A percentile compares a stretch with the other conserved stretches of the same genome.
phyloP scores from a whole-genome alignment of 2,329 filamentous ascomycete genomes.

The Purpureocillium lavendulum region DNA sequence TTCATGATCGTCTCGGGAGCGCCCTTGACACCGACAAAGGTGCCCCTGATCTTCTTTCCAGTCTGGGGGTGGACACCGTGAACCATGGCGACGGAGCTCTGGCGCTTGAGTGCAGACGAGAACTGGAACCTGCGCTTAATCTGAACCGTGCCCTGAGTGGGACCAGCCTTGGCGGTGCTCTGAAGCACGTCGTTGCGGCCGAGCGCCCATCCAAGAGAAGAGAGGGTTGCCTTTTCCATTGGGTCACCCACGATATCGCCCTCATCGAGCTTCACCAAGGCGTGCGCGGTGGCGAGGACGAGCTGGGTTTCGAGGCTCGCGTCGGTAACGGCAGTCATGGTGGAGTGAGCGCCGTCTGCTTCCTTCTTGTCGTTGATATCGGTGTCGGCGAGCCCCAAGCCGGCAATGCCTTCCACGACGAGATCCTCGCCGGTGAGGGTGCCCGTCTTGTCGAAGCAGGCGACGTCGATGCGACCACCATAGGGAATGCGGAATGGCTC shows the following conservation, averaged over 20 bases:
- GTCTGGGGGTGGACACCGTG: conserved; percentile 62
- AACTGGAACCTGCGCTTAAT: conserved; percentile 98
- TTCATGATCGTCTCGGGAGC: conserved; percentile 94
- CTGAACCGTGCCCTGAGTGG: conserved; percentile 64
- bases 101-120: conserved; percentile 89
- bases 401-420: conserved; percentile 93
- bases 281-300: conserved; percentile 90
- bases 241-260: conserved; percentile 96
- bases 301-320: conserved; percentile 77
- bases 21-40: conserved; percentile 93
- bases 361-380: conserved; percentile 59
- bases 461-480: conserved; percentile 88
- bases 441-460: conserved; percentile 98
- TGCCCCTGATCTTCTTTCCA: conserved; percentile 70
- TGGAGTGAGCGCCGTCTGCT: conserved; percentile 73
- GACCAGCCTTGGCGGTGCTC: conserved; percentile 38
- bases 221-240: conserved; percentile 95
- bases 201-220: conserved; percentile 85
- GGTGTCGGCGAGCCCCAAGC: conserved; percentile 63
- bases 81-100: conserved; percentile 87
- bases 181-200: conserved; percentile 79
- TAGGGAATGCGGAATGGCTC: conserved; percentile 98
- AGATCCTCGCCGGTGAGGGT: conserved; percentile 94
- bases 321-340: conserved; percentile 62
- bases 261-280: conserved; percentile 91